Percentiles rank a stretch among this genome's conserved stretches.
These are phyloP conservation scores for Oxytropis ochrocephala DNA, from an alignment of 306 rosid genomes.

Conservation along the genomic window DNA sequence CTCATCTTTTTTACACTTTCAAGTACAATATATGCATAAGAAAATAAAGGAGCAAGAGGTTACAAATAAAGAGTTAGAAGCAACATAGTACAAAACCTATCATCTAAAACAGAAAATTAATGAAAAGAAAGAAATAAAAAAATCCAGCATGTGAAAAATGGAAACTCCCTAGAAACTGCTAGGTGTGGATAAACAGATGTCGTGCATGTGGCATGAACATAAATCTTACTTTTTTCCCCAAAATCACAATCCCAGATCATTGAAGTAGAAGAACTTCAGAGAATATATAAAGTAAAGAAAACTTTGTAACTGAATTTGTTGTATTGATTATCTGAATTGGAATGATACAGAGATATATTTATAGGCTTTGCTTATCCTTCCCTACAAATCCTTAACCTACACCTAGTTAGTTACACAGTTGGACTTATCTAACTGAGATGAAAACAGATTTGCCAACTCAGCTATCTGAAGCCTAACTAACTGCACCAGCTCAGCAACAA, in stretches of 20 bases:
- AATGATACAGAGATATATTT: no score
- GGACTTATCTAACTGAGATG: no score
- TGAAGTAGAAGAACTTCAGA: no score
- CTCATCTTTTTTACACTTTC: background rate
- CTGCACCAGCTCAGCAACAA: no score
- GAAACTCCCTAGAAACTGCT: background rate
- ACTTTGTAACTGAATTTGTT: no score
- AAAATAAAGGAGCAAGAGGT: background rate
- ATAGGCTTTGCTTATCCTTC: no score
- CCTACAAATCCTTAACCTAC: no score
- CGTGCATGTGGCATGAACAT: background rate
- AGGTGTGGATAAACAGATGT: background rate
- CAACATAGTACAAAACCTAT: background rate
- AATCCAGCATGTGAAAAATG: background rate
- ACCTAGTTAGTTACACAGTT: no score
- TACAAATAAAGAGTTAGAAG: background rate
- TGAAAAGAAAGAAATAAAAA: background rate
- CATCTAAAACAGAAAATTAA: conserved; percentile 4
- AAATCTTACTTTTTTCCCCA: background rate
- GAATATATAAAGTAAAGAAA: no score
- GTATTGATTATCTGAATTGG: no score
- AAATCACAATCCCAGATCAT: background rate
- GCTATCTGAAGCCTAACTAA: no score
- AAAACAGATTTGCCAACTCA: no score
- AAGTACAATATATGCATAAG: background rate